Base-by-base conservation (phyloP, 306 rosid genomes). In the Citrullus amarus region DNA sequence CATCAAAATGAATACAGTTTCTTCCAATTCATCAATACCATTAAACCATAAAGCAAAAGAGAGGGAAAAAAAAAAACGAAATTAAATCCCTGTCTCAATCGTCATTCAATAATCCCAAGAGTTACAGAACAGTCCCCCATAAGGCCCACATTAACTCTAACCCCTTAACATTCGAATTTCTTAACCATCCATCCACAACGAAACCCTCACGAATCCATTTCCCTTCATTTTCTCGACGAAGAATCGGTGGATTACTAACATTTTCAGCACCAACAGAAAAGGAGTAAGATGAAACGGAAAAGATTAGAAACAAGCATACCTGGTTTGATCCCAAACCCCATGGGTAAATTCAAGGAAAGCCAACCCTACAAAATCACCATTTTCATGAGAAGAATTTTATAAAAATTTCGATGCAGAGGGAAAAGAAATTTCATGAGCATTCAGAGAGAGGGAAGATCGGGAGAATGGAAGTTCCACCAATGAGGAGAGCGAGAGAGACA, bases 391-490 rank as follows among this genome's bases (percentile, higher is more conserved):
- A 63, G 12, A 46, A 0, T 17, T 78, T 16, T 8, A 76, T 36
- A 11, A 11, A 76, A 6, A 57, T 32, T 62, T 32, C 36, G 32
- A 50, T 46, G 73, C 32, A 48, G 57, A 62, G 51, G 54, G 4
- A 20, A 32, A 76, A 39, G 17, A 20, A 39, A 57, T 30, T 76
- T 38, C 54, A 56, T 2, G 54, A 58, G 44, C 28, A 7, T 77
- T 44, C 79, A 14, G 48, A 62, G 41, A 8, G 72, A 48, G 54
- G 54, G 73, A 77, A 77, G 80, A 60, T 77, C 34, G 59, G 71
- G 22, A 28, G 9, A 60, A 44, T 17, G 54, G 41, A 43, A 9
- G 57, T 56, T 58, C 70, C 79, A 56, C 78, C 78, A 46, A 73
- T 73, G 78, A 51, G 17, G 61, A 18, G 25, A 71, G 39, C 50